These are phyloP conservation scores for Houttuynia cordata DNA, from an alignment of 164 flowering plant genomes.

Conservation along the genomic window DNA sequence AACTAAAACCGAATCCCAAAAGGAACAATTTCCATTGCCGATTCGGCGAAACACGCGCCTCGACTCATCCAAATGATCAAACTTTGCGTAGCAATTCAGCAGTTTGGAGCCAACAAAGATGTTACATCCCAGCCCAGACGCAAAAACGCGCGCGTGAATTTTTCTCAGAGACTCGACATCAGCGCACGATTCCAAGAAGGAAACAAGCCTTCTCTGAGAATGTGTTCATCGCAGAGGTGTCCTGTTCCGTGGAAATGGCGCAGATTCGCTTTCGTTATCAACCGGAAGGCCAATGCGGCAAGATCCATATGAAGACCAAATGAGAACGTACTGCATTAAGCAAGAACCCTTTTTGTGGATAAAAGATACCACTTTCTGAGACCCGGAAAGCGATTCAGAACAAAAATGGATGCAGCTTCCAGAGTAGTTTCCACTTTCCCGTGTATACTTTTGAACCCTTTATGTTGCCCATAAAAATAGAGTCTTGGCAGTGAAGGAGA, in stretches of 20 bases:
- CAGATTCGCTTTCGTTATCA: too few species aligned
- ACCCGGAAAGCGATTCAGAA: too few species aligned
- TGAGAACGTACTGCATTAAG: too few species aligned
- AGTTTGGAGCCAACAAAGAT: slow-evolving; percentile 34
- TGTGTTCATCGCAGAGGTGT: slow-evolving; percentile 2
- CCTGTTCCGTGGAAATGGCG: not conserved
- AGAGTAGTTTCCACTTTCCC: too few species aligned
- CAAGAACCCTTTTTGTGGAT: too few species aligned
- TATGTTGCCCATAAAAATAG: too few species aligned
- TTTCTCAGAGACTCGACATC: slow-evolving; percentile 20
- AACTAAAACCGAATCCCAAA: slow-evolving; percentile 35
- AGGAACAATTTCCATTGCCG: slow-evolving; percentile 16
- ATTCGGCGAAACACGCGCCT: slow-evolving; percentile 26
- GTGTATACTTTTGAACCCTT: too few species aligned
- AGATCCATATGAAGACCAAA: too few species aligned
- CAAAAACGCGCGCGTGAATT: slow-evolving; percentile 24
- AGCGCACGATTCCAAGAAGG: slow-evolving; percentile 16
- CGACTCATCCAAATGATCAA: slow-evolving; percentile 24
- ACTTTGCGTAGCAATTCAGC: slow-evolving; percentile 24
- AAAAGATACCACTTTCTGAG: too few species aligned
- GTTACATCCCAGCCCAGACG: slow-evolving; percentile 18
- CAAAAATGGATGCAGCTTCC: too few species aligned
- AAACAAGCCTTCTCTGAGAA: slow-evolving; percentile 13
- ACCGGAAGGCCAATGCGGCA: too few species aligned
- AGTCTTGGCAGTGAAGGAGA: too few species aligned